A percentile compares a stretch with the other conserved stretches of the same genome.
These are phyloP conservation scores for Trichosanthes truncata DNA, from an alignment of 306 rosid species.

Conservation along the genomic window DNA sequence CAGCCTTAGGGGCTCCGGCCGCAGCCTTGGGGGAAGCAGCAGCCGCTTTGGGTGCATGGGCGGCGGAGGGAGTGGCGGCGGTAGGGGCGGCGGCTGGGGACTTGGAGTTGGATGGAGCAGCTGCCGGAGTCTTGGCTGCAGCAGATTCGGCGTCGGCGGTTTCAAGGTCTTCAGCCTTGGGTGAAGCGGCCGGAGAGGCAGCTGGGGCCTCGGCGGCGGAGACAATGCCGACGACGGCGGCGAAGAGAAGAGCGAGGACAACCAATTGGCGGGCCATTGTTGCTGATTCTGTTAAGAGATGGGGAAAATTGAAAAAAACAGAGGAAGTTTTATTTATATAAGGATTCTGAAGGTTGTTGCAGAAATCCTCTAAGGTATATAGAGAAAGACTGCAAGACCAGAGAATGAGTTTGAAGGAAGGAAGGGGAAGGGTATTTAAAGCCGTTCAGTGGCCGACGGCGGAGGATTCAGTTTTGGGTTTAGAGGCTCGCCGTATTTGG, in stretches of 20 bases:
- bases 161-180: background rate
- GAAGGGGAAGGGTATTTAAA: slow-evolving; percentile 10
- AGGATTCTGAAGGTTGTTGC: slow-evolving; percentile 21
- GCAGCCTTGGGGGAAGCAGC: background rate
- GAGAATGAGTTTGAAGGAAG: slow-evolving; percentile 13
- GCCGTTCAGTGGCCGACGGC: background rate
- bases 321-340: background rate
- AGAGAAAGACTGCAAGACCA: slow-evolving; percentile 33
- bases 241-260: slow-evolving; percentile 34
- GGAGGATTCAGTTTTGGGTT: background rate
- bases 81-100: background rate
- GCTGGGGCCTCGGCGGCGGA: slow-evolving; percentile 24
- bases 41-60: background rate
- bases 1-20: background rate
- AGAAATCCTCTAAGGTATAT: slow-evolving; percentile 26
- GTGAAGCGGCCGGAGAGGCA: slow-evolving; percentile 19
- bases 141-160: background rate
- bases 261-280: slow-evolving; percentile 23
- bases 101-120: slow-evolving; percentile 8
- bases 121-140: slow-evolving; percentile 18
- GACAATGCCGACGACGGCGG: slow-evolving; percentile 20
- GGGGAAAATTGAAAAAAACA: background rate
- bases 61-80: background rate
- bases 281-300: background rate
- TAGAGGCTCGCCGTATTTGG: background rate